phyloP scores from a whole-genome alignment of 352 stramenopile genomes.

The Pythium phragmitis region DNA sequence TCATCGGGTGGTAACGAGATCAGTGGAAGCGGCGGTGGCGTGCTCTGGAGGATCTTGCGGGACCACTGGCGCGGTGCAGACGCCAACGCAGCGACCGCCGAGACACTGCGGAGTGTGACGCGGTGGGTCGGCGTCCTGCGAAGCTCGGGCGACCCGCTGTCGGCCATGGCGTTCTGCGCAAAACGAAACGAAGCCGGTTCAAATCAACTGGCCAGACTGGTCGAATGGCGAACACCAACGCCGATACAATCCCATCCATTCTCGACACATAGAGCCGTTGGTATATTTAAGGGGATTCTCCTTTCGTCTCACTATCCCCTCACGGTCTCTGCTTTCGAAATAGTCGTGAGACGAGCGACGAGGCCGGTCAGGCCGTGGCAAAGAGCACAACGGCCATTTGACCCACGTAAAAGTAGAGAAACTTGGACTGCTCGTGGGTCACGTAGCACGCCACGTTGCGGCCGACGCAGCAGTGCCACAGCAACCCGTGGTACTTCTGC shows the following conservation, averaged over 20 bases:
- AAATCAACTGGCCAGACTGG: no score
- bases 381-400: slow-evolving; percentile 94
- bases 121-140: neutral
- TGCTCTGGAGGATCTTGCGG: slow-evolving; percentile 35
- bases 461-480: slow-evolving; percentile 95
- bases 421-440: slow-evolving; percentile 93
- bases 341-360: neutral
- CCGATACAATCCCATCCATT: no score
- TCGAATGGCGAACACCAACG: no score
- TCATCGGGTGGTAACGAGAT: slow-evolving; percentile 66
- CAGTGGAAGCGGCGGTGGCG: slow-evolving; percentile 57
- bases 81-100: slow-evolving; percentile 18
- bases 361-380: slow-evolving; percentile 42
- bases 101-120: slow-evolving; percentile 9
- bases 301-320: no score
- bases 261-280: neutral
- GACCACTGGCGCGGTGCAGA: slow-evolving; percentile 49
- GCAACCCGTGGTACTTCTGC: slow-evolving; percentile 87
- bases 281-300: neutral
- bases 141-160: no score
- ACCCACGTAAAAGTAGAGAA: slow-evolving; percentile 96
- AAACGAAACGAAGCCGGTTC: neutral
- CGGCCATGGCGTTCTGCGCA: neutral
- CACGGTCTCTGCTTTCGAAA: neutral
- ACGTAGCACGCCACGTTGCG: slow-evolving; percentile 94